Evolutionary conservation across 2,329 filamentous ascomycete species (phyloP), one percentile per base, ranked within the genome.

Genomic region (Beauveria scarabaeidicola): DNA sequence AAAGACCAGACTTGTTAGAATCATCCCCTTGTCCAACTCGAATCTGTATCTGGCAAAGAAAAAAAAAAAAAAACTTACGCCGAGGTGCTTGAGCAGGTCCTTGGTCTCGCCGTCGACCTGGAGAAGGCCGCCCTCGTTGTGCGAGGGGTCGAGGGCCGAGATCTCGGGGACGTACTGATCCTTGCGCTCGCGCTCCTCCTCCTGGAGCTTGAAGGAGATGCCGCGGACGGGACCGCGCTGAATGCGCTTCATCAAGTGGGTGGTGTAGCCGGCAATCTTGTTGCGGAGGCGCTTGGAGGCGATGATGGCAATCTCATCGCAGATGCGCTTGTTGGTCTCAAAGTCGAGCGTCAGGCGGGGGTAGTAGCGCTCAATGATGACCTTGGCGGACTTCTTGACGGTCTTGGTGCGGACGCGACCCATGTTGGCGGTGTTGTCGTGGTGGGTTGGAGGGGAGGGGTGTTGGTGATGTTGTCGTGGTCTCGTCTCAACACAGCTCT

Each of bases 201-300:
- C 94, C 83, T 99, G 94, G 64, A 99, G 90, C 87, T 99, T 99
- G 92, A 99, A 99, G 80, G 95, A 99, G 82, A 99, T 99, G 84
- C 94, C 94, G 73, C 94, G 95, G 80, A 99, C 94, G 68, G 94
- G 94, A 68, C 94, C 94, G 78, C 94, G 91, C 85, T 97, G 94
- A 73, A 99, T 99, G 81, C 94, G 94, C 88, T 97, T 97, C 95
- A 99, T 99, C 80, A 95, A 78, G 77, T 96, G 91, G 69, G 94
- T 97, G 73, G 93, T 96, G 87, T 96, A 97, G 73, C 94, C 94
- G 74, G 94, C 92, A 82, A 96, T 95, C 90, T 99, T 99, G 89
- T 99, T 99, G 82, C 94, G 88, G 73, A 99, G 89, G 77, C 95
- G 88, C 90, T 99, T 99, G 72, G 89, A 95, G 71, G 94, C 91